phyloP scores from a whole-genome alignment of 164 flowering plant genomes.

The Umbellularia californica region DNA sequence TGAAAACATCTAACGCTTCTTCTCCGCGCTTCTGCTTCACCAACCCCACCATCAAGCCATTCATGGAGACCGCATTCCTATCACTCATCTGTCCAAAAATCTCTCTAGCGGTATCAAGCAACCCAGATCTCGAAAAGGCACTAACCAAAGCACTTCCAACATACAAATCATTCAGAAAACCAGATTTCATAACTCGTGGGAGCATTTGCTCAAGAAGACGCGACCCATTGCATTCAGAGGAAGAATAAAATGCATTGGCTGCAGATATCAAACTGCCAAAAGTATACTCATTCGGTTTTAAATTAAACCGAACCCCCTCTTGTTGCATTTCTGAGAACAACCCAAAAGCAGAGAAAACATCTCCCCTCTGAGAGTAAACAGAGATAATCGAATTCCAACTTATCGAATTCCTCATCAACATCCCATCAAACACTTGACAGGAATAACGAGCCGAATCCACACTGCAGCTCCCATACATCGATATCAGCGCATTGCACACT shows the following conservation, averaged over 20 bases:
- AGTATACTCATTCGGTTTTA: conserved; percentile 69
- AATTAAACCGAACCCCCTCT: conserved; percentile 25
- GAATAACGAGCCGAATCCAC: conserved; percentile 33
- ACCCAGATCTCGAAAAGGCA: conserved; percentile 63
- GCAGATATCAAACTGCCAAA: conserved; percentile 72
- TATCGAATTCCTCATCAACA: conserved; percentile 39
- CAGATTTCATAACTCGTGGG: conserved; percentile 51
- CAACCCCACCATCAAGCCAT: conserved; percentile 85
- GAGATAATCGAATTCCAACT: conserved; percentile 87
- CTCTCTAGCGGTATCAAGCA: conserved; percentile 42
- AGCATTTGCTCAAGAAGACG: conserved; percentile 60
- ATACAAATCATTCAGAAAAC: conserved; percentile 58
- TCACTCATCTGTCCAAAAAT: conserved; percentile 57
- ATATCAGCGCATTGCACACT: conserved; percentile 64
- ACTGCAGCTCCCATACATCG: conserved; percentile 63
- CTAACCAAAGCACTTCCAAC: conserved; percentile 88
- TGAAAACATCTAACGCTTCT: conserved; percentile 56
- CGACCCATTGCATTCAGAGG: conserved; percentile 23
- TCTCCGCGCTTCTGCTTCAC: conserved; percentile 62
- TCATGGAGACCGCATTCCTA: conserved; percentile 68
- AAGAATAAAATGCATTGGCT: conserved; percentile 24
- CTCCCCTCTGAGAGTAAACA: conserved; percentile 56
- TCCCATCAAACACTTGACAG: conserved; percentile 52
- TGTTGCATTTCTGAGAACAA: conserved; percentile 60
- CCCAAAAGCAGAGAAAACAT: conserved; percentile 44